These are phyloP conservation scores for Clarireedia monteithiana DNA, from an alignment of 2,329 filamentous ascomycete species.

Conservation along the genomic window DNA sequence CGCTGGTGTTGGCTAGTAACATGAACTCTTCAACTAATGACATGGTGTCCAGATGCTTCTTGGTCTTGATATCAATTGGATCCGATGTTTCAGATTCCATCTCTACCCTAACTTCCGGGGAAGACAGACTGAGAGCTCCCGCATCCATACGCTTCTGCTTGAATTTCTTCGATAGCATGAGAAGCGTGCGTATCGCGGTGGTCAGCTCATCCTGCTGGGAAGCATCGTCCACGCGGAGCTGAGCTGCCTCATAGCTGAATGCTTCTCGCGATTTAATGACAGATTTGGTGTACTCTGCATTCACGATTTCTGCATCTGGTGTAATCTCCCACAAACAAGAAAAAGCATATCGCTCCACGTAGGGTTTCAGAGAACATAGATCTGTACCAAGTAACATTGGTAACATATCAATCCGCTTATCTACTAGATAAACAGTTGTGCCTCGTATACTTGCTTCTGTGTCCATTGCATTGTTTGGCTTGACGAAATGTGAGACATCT, in stretches of 20 bases:
- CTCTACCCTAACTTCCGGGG: slow-evolving; percentile 95
- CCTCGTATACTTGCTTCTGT: slow-evolving; percentile 87
- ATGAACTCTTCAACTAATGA: slow-evolving; percentile 99
- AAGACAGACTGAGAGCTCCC: slow-evolving; percentile 88
- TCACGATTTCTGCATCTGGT: slow-evolving; percentile 75
- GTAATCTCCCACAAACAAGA: slow-evolving; percentile 86
- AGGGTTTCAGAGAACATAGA: slow-evolving; percentile 91
- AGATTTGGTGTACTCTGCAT: slow-evolving; percentile 87
- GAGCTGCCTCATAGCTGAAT: slow-evolving; percentile 95
- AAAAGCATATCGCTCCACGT: slow-evolving; percentile 90
- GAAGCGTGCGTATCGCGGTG: slow-evolving; percentile 75
- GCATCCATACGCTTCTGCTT: slow-evolving; percentile 95
- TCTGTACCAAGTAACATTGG: slow-evolving; percentile 94
- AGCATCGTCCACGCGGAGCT: slow-evolving; percentile 83
- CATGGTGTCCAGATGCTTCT: slow-evolving; percentile 89
- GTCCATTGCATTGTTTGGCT: slow-evolving; percentile 96
- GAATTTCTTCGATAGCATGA: slow-evolving; percentile 86
- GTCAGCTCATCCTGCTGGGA: slow-evolving; percentile 87
- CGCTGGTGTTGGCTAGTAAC: slow-evolving; percentile 94
- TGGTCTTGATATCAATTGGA: slow-evolving; percentile 92
- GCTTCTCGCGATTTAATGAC: slow-evolving; percentile 95
- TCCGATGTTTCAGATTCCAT: slow-evolving; percentile 94
- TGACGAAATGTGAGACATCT: slow-evolving; percentile 98
- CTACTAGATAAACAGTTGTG: slow-evolving; percentile 94
- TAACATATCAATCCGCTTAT: slow-evolving; percentile 99